Base-by-base conservation (phyloP, 352 stramenopile genomes). In the Globisporangium spiculum region DNA sequence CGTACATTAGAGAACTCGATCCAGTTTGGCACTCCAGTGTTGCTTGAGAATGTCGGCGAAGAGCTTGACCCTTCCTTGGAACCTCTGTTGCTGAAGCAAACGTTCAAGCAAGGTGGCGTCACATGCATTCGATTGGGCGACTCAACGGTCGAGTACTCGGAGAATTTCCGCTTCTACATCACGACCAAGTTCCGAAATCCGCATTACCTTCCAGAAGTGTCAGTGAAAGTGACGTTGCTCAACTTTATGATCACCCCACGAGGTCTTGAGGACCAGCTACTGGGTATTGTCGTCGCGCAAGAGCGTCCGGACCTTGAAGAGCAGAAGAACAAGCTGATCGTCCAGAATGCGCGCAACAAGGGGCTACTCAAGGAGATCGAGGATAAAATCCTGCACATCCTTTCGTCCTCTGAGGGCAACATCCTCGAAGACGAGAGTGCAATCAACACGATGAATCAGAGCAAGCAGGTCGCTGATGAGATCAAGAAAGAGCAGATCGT, bases 231-330 rank as follows among this genome's bases (percentile, higher is more conserved):
- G 54, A 98, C 92, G 32, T 71, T 98, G 36, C 77, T 98, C 22
- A 98, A 98, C 71, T 98, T 98, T 70, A 98, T 97, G 91, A 98
- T 98, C 78, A 98, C 94, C 18, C 94, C 92, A 4, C 84, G 93
- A 8, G 94, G 94, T 0, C 80, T 98, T 1, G 85, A 98, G 66
- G 93, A 98, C 64, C 92, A 97, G 63, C 72, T 98, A 24, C 76
- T 98, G 0, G 91, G 90, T 2, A 97, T 97, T 48, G 92, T 98
- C n/a, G 92, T 98, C 1, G 86, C 89, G 0, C 78, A 97, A 60
- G 94, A 98, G 59, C 80, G 91, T n/a, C 90, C 93, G 0, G 93
- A 98, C 65, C 74, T 98, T 1, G 94, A 98, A 70, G 84, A 97
- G 65, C 88, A 97, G 65, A 97, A 98, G 76, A 97, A 97, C 77